phyloP scores from a whole-genome alignment of 2,329 filamentous ascomycete genomes.

The Seiridium unicorne region DNA sequence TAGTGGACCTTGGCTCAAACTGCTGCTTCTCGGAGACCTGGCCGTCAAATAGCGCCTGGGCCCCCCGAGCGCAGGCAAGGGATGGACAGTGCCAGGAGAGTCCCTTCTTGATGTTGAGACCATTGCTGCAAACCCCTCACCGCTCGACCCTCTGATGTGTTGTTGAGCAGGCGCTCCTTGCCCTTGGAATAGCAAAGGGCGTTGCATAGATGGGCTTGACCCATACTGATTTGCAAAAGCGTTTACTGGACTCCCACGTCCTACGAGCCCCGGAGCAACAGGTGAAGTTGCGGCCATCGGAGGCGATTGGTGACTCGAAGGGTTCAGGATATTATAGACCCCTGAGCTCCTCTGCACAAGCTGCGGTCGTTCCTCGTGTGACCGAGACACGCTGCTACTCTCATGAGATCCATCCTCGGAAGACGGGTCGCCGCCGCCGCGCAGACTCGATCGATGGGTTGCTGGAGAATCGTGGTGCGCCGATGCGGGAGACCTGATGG shows the following conservation, averaged over 20 bases:
- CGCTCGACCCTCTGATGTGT: constrained; percentile 15
- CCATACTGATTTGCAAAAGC: constrained; percentile 17
- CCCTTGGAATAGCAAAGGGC: constrained; percentile 18
- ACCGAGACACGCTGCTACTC: constrained; percentile 21
- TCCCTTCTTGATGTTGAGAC: constrained; percentile 27
- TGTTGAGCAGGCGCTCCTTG: constrained; percentile 19
- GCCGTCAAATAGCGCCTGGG: constrained; percentile 55
- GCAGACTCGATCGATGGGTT: constrained; percentile 23
- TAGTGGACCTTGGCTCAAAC: constrained; percentile 36
- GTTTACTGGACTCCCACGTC: constrained; percentile 15
- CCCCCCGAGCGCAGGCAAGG: constrained; percentile 27
- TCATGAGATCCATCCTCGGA: constrained; percentile 25
- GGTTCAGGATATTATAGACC: constrained; percentile 44
- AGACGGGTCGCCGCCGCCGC: constrained; percentile 27
- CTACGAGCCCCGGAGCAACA: constrained; percentile 12
- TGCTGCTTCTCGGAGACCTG: constrained; percentile 55
- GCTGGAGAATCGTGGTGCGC: constrained; percentile 27
- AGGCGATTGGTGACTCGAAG: constrained; percentile 29
- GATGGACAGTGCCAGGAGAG: constrained; percentile 28
- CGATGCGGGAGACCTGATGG: constrained; percentile 42
- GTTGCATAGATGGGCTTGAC: constrained; percentile 21
- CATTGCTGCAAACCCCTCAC: constrained; percentile 17
- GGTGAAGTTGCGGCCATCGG: constrained; percentile 9
- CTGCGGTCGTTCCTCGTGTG: constrained; percentile 26
- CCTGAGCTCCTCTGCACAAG: constrained; percentile 34